Evolutionary conservation across 2,329 filamentous ascomycete species (phyloP), one percentile per base, ranked within the genome.

Genomic region (Rhexocercosporidium sp.): DNA sequence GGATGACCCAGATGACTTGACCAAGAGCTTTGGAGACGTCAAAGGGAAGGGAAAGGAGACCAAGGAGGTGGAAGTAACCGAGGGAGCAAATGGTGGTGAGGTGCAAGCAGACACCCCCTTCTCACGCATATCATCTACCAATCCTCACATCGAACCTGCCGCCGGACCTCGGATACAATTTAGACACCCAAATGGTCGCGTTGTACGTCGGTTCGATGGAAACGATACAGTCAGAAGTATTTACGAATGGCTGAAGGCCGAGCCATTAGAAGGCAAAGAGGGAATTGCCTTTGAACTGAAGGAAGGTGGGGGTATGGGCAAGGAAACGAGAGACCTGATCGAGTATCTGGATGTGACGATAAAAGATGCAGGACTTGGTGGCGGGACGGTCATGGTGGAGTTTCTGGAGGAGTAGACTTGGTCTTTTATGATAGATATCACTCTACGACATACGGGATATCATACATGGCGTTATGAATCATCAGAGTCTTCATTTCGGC

Each of bases 231-330:
- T 99, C 14, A 86, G 88, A 64, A 88, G 92, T 14, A 89, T 99
- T 54, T 99, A 95, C 79, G 96, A 99, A 81, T 99, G 94, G 93
- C 88, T 99, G 71, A 99, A 98, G 82, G 91, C 94, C 0, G 89
- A 91, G 67, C 92, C 94, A 1, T 79, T 97, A 59, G 91, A 94
- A 72, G 93, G 91, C 74, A 95, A 93, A 79, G 86, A 87, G 34
- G 92, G 91, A 0, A 79, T 91, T 14, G 86, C 88, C 69, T 99
- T 99, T 80, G 95, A 98, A 78, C 85, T 99, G 71, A 94, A 96
- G 78, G 54, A 57, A 37, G 54, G 54, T 18, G 54, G 54, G 3
- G 88, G 88, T 70, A 91, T 97, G 88, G 93, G 94, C 57, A 91
- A 90, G 76, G 61, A 57, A 16, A 57, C 20, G 12, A 37, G 54